Evolutionary conservation across 1,284 basidiomycete species (phyloP).

Genomic region (Xerocomus minutiporus): DNA sequence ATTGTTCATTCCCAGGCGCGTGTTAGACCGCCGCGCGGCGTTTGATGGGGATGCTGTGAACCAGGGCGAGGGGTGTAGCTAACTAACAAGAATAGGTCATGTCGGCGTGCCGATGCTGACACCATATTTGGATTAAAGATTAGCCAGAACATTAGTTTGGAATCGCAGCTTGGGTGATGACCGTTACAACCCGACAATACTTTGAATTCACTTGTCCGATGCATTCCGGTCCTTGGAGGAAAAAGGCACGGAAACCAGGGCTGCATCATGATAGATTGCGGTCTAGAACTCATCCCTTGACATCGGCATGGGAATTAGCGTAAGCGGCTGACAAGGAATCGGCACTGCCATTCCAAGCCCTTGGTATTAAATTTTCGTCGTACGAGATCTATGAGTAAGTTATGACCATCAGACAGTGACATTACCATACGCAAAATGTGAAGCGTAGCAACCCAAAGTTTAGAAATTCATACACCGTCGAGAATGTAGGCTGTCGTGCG

Average conservation of each 20-base stretch:
- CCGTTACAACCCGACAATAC: neutral
- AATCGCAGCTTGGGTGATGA: neutral
- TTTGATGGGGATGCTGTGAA: no score
- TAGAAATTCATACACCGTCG: neutral
- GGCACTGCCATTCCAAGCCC: neutral
- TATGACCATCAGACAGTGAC: neutral
- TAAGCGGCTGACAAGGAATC: neutral
- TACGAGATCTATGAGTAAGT: neutral
- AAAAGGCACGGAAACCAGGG: neutral
- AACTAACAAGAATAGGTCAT: neutral
- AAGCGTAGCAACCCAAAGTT: neutral
- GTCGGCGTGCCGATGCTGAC: neutral
- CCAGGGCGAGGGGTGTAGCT: neutral
- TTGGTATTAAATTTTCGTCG: neutral
- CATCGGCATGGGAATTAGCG: neutral
- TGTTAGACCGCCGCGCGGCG: no score
- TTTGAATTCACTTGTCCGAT: neutral
- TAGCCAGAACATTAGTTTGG: neutral
- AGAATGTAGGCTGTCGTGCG: constrained; percentile 6
- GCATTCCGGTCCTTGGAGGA: no score
- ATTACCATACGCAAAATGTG: neutral
- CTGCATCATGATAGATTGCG: neutral
- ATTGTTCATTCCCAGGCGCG: no score
- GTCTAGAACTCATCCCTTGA: neutral
- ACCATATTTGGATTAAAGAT: neutral